Percentiles rank a stretch among this genome's conserved stretches.
These are phyloP conservation scores for Kalmusia sp. DNA, from an alignment of 2,329 filamentous ascomycete genomes.

Conservation along the genomic window DNA sequence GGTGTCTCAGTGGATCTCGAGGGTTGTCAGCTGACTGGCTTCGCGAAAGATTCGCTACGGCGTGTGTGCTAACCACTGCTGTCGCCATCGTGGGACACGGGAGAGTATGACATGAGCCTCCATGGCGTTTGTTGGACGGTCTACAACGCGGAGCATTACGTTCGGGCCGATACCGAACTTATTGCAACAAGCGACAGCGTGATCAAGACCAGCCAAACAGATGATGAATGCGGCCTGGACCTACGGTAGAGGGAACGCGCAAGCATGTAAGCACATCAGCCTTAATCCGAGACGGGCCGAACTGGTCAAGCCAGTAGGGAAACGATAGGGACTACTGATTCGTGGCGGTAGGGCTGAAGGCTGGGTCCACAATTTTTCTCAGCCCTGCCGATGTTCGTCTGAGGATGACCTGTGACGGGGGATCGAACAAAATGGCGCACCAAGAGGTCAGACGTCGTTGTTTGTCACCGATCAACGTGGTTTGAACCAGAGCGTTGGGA, in stretches of 20 bases:
- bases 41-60: not conserved
- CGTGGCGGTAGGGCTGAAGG: constrained; percentile 9
- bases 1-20: constrained; percentile 11
- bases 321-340: not conserved
- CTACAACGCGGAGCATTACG: not conserved
- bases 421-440: constrained; percentile 4
- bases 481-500: not conserved
- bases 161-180: not conserved
- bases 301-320: not conserved
- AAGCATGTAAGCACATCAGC: constrained; percentile 9
- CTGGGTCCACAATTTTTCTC: constrained; percentile 3
- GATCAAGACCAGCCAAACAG: not conserved
- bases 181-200: too few relatives aligned
- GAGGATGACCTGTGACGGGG: not conserved
- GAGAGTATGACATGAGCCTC: not conserved
- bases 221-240: too few relatives aligned
- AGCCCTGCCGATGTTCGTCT: constrained; percentile 1
- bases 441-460: not conserved
- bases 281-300: not conserved
- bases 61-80: not conserved
- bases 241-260: too few relatives aligned
- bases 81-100: not conserved
- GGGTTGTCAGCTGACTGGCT: constrained; percentile 12
- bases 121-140: not conserved
- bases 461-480: constrained; percentile 2